phyloP scores from a whole-genome alignment of 2,329 filamentous ascomycete genomes.

The Stachybotrys elegans region DNA sequence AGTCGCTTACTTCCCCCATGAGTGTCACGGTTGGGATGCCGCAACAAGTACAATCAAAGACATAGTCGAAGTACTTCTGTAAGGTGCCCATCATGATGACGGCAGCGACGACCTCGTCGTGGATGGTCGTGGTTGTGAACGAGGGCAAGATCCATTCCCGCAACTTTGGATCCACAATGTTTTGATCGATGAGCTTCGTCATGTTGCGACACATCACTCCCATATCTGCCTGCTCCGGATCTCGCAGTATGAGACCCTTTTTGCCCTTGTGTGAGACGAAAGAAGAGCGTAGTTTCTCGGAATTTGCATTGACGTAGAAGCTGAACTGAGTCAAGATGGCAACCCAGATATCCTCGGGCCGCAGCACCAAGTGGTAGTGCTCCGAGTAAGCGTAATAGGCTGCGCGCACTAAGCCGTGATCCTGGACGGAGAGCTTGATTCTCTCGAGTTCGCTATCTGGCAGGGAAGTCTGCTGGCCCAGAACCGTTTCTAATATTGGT shows the following conservation, averaged over 20 bases:
- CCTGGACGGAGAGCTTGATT: too few relatives aligned
- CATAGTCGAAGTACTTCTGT: slow-evolving; percentile 39
- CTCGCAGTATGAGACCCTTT: slow-evolving; percentile 13
- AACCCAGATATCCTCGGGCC: slow-evolving; percentile 50
- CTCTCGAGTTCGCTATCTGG: too few relatives aligned
- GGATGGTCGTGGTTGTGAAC: slow-evolving; percentile 44
- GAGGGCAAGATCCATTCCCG: slow-evolving; percentile 43
- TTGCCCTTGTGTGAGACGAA: slow-evolving; percentile 38
- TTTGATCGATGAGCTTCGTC: slow-evolving; percentile 30
- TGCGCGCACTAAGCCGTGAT: slow-evolving; percentile 35
- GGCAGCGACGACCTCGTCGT: slow-evolving; percentile 35
- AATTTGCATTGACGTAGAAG: slow-evolving; percentile 39
- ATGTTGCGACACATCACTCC: slow-evolving; percentile 28
- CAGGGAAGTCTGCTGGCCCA: too few relatives aligned
- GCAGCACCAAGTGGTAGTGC: slow-evolving; percentile 39
- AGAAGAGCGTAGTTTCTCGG: slow-evolving; percentile 33
- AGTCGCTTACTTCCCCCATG: slow-evolving; percentile 41
- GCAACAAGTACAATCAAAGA: too few relatives aligned
- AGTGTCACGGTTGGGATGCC: slow-evolving; percentile 49
- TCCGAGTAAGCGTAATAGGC: slow-evolving; percentile 34
- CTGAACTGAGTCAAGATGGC: slow-evolving; percentile 43
- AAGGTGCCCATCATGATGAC: slow-evolving; percentile 47
- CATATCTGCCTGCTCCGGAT: slow-evolving; percentile 5
- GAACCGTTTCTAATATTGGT: too few relatives aligned
- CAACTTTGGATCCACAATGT: slow-evolving; percentile 34